Evolutionary conservation across 306 rosid species (phyloP).

Genomic region (Cucurbita maxima): DNA sequence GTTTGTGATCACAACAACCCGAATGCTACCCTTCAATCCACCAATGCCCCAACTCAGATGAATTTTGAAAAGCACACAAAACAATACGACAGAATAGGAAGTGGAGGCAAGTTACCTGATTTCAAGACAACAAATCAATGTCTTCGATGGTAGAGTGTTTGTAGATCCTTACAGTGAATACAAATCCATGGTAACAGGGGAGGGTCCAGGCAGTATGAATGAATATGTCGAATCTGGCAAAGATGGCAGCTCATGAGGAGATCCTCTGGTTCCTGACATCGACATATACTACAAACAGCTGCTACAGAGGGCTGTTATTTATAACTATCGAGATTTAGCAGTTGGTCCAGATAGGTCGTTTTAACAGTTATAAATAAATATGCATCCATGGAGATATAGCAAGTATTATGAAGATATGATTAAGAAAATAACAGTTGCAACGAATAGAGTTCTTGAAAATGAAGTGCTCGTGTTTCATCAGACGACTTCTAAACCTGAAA

Average conservation of each 20-base stretch:
- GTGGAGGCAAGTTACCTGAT: not conserved
- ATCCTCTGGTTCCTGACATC: conserved; percentile 53
- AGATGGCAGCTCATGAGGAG: conserved; percentile 45
- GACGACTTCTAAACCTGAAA: too few species aligned
- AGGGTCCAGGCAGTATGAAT: conserved; percentile 77
- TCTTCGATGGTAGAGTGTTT: conserved; percentile 20
- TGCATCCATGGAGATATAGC: not conserved
- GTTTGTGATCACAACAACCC: not conserved
- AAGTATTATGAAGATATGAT: not conserved
- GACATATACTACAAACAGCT: conserved; percentile 45
- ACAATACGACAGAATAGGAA: not conserved
- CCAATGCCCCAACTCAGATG: not conserved
- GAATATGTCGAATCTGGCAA: conserved; percentile 28
- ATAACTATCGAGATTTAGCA: conserved; percentile 1
- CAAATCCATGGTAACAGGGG: conserved; percentile 65
- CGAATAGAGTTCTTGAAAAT: not conserved
- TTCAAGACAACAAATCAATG: conserved; percentile 1
- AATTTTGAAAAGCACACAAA: not conserved
- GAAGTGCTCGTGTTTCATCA: not conserved
- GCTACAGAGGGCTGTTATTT: conserved; percentile 21
- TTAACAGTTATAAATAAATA: not conserved
- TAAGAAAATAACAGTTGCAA: not conserved
- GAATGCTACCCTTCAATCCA: not conserved
- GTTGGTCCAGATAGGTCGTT: not conserved
- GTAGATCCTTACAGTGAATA: conserved; percentile 60